Conservation (phyloP, 1,284 basidiomycete genomes). For the Rhodotorula sp. region DNA sequence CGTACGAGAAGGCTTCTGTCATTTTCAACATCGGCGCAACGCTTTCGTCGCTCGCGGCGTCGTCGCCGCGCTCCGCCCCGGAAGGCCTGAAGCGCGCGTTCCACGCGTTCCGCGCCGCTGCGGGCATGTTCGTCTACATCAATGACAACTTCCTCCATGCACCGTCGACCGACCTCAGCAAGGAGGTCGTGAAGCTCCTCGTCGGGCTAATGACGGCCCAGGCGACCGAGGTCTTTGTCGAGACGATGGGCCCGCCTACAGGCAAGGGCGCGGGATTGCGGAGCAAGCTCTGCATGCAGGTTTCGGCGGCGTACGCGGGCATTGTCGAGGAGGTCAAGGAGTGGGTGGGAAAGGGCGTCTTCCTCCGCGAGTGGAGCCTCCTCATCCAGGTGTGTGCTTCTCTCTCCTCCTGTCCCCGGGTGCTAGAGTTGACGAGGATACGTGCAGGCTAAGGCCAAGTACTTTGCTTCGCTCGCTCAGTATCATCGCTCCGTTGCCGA, state of each 20-base stretch:
- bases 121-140: slow-evolving; percentile 97
- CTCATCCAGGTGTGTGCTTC: slow-evolving; percentile 67
- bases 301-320: slow-evolving; percentile 74
- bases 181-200: slow-evolving; percentile 91
- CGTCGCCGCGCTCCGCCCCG: slow-evolving; percentile 78
- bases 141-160: slow-evolving; percentile 99
- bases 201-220: slow-evolving; percentile 85
- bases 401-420: too few species aligned
- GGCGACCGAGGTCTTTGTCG: slow-evolving; percentile 93
- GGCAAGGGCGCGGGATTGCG: slow-evolving; percentile 80
- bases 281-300: slow-evolving; percentile 81
- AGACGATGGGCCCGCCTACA: slow-evolving; percentile 79
- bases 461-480: slow-evolving; percentile 82
- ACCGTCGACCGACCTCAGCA: slow-evolving; percentile 91
- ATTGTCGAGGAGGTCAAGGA: slow-evolving; percentile 90
- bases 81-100: slow-evolving; percentile 96
- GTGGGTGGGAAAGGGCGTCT: slow-evolving; percentile 90
- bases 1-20: slow-evolving; percentile 96
- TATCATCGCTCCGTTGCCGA: slow-evolving; percentile 85
- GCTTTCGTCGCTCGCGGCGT: slow-evolving; percentile 82
- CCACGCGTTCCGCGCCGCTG: slow-evolving; percentile 86
- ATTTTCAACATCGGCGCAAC: slow-evolving; percentile 96
- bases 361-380: slow-evolving; percentile 92
- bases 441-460: slow-evolving; percentile 79
- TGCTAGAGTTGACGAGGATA: too few species aligned